A percentile compares a stretch with the other conserved stretches of the same genome.
Conservation (phyloP, 495 filamentous ascomycete genomes). For the Aspergillus saccharolyticus region DNA sequence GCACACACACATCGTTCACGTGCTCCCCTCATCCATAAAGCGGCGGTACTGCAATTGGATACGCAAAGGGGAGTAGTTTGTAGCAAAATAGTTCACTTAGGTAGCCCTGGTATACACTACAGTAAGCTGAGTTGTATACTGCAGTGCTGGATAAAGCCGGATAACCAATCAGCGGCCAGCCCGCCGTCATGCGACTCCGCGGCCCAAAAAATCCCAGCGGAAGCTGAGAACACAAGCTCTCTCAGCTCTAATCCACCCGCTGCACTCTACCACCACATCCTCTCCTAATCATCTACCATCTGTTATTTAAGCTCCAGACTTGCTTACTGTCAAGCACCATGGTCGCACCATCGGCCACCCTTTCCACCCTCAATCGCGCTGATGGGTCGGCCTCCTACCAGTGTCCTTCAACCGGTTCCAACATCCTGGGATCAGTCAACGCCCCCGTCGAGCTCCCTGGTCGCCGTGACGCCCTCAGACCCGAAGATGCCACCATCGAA, state of each 20-base stretch:
- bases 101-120: too few relatives aligned
- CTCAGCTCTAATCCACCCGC: too few relatives aligned
- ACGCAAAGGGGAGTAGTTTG: too few relatives aligned
- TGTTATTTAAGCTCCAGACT: too few relatives aligned
- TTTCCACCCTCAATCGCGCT: conserved; percentile 58
- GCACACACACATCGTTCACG: too few relatives aligned
- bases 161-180: conserved; percentile 16
- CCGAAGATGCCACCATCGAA: conserved; percentile 86
- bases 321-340: conserved; percentile 26
- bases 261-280: background rate
- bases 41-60: too few relatives aligned
- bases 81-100: too few relatives aligned
- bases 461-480: conserved; percentile 72
- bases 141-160: too few relatives aligned
- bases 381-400: conserved; percentile 87
- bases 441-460: conserved; percentile 83
- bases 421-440: conserved; percentile 78
- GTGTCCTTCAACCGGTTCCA: conserved; percentile 62
- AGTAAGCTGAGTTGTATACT: too few relatives aligned
- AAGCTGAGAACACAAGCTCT: conserved; percentile 1
- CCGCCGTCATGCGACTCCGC: conserved; percentile 12
- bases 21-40: too few relatives aligned
- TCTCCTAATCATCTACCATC: too few relatives aligned
- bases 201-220: conserved; percentile 17
- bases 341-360: conserved; percentile 33